Conservation (phyloP, 2,329 filamentous ascomycete genomes). For the Raffaelea albimanens region DNA sequence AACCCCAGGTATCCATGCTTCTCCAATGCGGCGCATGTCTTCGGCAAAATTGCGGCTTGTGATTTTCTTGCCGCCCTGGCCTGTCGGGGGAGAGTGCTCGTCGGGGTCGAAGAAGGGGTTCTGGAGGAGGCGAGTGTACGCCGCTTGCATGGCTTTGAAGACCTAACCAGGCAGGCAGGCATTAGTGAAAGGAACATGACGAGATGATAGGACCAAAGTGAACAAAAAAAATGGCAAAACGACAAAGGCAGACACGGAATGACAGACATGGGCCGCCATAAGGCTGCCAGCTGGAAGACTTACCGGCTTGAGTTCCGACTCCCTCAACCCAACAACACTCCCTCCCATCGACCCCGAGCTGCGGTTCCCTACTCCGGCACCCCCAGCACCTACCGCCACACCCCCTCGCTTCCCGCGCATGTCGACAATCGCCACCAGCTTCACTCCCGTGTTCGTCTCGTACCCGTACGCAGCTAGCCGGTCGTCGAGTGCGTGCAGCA, state of each 20-base stretch:
- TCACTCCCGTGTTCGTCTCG: constrained; percentile 91
- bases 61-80: constrained; percentile 57
- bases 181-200: too few relatives aligned
- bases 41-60: constrained; percentile 70
- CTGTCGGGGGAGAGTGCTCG: constrained; percentile 56
- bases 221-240: background rate
- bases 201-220: too few relatives aligned
- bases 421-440: constrained; percentile 84
- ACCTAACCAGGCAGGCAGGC: constrained; percentile 28
- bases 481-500: constrained; percentile 90
- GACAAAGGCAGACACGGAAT: background rate
- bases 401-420: constrained; percentile 59
- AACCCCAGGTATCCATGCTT: constrained; percentile 71
- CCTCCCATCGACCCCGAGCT: constrained; percentile 14
- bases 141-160: constrained; percentile 85
- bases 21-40: constrained; percentile 79
- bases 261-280: background rate
- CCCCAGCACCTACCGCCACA: constrained; percentile 3
- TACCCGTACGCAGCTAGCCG: constrained; percentile 88
- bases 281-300: constrained; percentile 30
- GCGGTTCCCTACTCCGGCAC: constrained; percentile 4
- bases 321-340: constrained; percentile 54
- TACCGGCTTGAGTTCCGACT: constrained; percentile 80
- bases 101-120: constrained; percentile 95
- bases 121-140: constrained; percentile 78